Base-by-base conservation (phyloP, 2,329 filamentous ascomycete species). In the Fusarium scirpi region DNA sequence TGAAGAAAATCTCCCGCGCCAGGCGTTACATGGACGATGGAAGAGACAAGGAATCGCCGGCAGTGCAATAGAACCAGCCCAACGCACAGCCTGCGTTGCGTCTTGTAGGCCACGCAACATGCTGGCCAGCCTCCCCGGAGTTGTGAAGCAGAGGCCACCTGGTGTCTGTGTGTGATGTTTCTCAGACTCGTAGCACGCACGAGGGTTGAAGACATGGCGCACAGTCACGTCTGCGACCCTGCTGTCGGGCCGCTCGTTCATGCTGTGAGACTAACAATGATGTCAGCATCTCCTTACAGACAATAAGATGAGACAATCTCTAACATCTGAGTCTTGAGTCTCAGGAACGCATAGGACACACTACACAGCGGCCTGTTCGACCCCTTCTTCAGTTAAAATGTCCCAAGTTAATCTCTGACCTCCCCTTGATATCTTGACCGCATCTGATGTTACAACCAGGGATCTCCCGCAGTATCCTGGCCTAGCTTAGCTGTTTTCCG, bases 371-470 rank as follows among this genome's bases (percentile, higher is more conserved):
- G 24, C 13, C 27, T 32, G n/a, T 22, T 38, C 18, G 27, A 29
- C 51, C 56, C 40, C 51, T 59, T 57, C 58, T 44, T 70, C 41
- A 48, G 47, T 58, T 62, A 25, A 48, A 56, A 52, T 58, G 66
- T 56, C 56, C 65, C 46, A 56, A 62, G 64, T 67, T 61, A 63
- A 67, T 58, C 54, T 75, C 64, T 58, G 34, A 20, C 62, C 49
- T 49, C 67, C 67, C 65, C 64, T 64, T 62, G 62, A 68, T 62
- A 57, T 48, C 65, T 75, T 76, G 72, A 72, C 73, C 72, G 70
- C 72, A 73, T 64, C 49, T 59, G 67, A 66, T 66, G 27, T 44
- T 66, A 62, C 62, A 48, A 34, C 29, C 62, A 67, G 62, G 69
- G 63, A 62, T 65, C 58, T 70, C 59, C 62, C 47, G 55, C 44